Evolutionary conservation across 305 asterid species (phyloP).

Genomic region (Fraxinus nigra): DNA sequence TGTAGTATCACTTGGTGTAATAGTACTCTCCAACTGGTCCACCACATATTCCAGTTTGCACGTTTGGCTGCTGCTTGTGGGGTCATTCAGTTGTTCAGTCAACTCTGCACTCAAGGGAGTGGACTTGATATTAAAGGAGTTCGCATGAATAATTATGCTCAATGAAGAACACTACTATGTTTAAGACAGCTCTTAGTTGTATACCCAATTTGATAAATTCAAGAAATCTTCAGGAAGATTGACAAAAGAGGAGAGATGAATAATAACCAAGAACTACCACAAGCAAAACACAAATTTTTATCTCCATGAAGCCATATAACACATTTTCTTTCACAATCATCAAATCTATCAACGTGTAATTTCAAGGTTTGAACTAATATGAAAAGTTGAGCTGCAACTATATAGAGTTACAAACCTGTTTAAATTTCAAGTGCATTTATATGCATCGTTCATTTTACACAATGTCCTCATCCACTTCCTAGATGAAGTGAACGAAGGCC

Average conservation of each 20-base stretch:
- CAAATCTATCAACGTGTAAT: neutral
- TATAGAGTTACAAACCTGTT: neutral
- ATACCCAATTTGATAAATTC: neutral
- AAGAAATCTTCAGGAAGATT: neutral
- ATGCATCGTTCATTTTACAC: neutral
- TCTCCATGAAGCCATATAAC: neutral
- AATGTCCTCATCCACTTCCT: neutral
- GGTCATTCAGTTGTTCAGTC: slow-evolving; percentile 24
- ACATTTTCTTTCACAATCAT: neutral
- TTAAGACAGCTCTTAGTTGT: neutral
- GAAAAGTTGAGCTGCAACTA: neutral
- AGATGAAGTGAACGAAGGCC: neutral
- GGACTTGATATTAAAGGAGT: slow-evolving; percentile 12
- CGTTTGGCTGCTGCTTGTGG: slow-evolving; percentile 19
- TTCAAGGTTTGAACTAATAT: neutral
- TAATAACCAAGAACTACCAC: neutral
- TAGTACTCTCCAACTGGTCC: slow-evolving; percentile 24
- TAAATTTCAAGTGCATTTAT: neutral
- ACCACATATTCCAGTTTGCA: slow-evolving; percentile 21
- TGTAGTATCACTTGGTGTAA: slow-evolving; percentile 15
- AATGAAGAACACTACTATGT: neutral
- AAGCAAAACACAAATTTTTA: neutral
- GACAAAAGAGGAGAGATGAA: neutral
- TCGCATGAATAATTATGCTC: neutral
- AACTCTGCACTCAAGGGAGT: slow-evolving; percentile 29